Evolutionary conservation across 2,329 filamentous ascomycete genomes (phyloP), one percentile per base, ranked within the genome.

Genomic region (Macroventuria anomochaeta): DNA sequence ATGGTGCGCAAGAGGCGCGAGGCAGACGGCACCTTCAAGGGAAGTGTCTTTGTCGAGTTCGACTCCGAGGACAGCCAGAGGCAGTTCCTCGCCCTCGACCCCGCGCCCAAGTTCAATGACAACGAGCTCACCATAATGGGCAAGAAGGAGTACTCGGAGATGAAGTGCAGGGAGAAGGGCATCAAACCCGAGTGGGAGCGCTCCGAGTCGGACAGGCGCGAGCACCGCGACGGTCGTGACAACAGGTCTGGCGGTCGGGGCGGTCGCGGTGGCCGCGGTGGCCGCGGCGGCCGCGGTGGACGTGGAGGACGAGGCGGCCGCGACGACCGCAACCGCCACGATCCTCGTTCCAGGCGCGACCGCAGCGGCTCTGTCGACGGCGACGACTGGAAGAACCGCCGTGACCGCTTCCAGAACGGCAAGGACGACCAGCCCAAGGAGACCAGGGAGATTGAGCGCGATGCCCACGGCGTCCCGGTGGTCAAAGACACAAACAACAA

Each of bases 31-130:
- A 78, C 83, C 46, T 99, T 97, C 87, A 99, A 99, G 83, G 92
- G 93, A 64, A 96, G 91, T 63, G 91, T 96, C 53, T 97, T 97
- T 72, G 91, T 96, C 62, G 93, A 97, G 76, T 99, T 97, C 75
- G 83, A 85, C 58, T 85, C 85, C 42, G 88, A 92, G 69, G 90
- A 96, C 63, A 83, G 85, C 18, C 88, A 90, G 67, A 83, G 92
- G 74, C 86, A 86, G 54, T 99, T 99, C 77, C 79, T 97, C 57
- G 85, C 80, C 12, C 79, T 91, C 33, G 89, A 96, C 48, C 88
- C 90, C 17, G 87, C 89, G 75, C 95, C 95, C 55, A 85, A 88
- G 74, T 99, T 87, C 86, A 87, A 96, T 75, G 92, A 83, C 44
- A 82, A 90, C 62, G 87, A 91, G 28, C 82, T 97, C 44, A 79